A percentile compares a stretch with the other conserved stretches of the same genome.
These are phyloP conservation scores for Cryptococcus sp. DNA, from an alignment of 1,284 basidiomycete species.

Conservation along the genomic window DNA sequence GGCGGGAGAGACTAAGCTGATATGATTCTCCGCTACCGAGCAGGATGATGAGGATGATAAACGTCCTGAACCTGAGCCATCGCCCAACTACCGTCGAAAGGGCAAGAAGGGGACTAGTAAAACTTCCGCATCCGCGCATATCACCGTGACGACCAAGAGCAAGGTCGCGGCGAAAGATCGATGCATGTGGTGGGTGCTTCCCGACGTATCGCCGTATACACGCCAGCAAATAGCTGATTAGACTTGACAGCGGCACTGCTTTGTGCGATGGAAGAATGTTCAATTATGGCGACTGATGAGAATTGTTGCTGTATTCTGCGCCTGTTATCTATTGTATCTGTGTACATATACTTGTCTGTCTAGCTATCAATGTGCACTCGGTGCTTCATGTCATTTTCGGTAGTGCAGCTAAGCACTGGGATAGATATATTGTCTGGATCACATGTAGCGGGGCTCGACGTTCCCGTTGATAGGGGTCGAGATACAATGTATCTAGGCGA, in stretches of 20 bases:
- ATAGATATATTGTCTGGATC: too few species aligned
- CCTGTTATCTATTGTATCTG: too few species aligned
- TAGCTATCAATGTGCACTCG: background rate
- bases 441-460: too few species aligned
- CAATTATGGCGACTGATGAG: conserved; percentile 14
- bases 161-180: conserved; percentile 14
- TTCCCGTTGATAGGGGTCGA: too few species aligned
- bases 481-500: too few species aligned
- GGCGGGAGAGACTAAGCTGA: background rate
- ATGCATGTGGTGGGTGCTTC: conserved; percentile 16
- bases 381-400: background rate
- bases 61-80: background rate
- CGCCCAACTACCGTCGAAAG: conserved; percentile 7
- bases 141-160: conserved; percentile 6
- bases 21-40: background rate
- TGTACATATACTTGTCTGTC: too few species aligned
- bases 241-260: conserved; percentile 6
- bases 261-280: conserved; percentile 22
- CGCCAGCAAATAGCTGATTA: background rate
- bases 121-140: conserved; percentile 21
- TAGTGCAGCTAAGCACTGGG: too few species aligned
- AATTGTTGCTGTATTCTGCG: too few species aligned
- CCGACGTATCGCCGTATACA: background rate
- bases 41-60: conserved; percentile 14
- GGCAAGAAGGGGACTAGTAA: conserved; percentile 17